A percentile compares a stretch with the other conserved stretches of the same genome.
Conservation (phyloP, 169 alveolate species). For the Eimeria acervulina region DNA sequence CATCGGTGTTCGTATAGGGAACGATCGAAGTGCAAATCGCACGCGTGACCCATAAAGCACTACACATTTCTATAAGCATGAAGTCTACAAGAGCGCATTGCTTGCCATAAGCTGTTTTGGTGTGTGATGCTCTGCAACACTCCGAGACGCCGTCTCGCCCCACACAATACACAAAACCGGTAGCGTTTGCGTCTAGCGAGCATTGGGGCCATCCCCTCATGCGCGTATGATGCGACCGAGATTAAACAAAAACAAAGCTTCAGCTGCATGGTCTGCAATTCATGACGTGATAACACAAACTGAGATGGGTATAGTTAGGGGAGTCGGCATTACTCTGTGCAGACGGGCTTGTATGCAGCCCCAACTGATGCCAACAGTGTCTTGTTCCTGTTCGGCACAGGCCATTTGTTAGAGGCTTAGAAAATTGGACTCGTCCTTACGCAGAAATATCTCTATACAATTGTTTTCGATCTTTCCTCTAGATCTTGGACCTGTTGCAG, state of each 20-base stretch:
- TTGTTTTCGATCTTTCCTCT: background rate
- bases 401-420: background rate
- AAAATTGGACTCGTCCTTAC: background rate
- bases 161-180: background rate
- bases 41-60: background rate
- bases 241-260: no score
- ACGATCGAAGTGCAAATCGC: background rate
- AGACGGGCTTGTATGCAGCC: slow-evolving; percentile 2
- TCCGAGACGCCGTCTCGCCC: background rate
- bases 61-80: background rate
- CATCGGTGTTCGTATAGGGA: background rate
- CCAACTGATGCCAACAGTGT: background rate
- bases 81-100: background rate
- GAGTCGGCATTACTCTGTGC: background rate
- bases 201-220: background rate
- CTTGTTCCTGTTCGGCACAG: background rate
- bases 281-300: background rate
- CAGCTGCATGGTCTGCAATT: background rate
- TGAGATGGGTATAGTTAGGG: background rate
- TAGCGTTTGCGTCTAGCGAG: background rate
- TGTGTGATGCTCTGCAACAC: background rate
- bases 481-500: background rate
- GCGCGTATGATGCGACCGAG: background rate
- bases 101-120: background rate
- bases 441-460: background rate